Evolutionary conservation across 106 monocot genomes (phyloP), one percentile per base, ranked within the genome.

Genomic region (Amphibolis antarctica): DNA sequence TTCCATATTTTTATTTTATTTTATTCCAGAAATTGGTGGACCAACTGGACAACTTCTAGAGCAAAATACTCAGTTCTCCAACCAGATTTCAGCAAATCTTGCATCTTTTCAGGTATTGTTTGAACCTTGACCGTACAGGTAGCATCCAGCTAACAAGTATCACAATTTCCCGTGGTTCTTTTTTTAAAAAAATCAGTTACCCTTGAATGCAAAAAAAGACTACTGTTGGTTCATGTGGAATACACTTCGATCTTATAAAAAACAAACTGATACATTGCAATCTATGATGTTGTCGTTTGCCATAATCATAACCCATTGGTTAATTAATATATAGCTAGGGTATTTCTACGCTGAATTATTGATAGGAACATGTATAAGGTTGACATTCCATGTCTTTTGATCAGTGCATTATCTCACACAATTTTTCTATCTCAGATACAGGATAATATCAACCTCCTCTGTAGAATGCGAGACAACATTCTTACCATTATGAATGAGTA

Each of bases 401-500:
- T 59, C n/a, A 42, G 70, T 66, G 60, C 36, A 21, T 18, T 42
- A 42, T 44, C 36, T 36, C 36, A 36, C 2, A 36, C 36, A 36
- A n/a, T 36, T 36, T 3, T 54, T 75, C 51, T 28, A 17, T 70
- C 81, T 66, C 79, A 93, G 93, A 60, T 83, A 45, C 76, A 93
- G 72, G 93, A 93, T 4, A 93, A 93, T 59, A 61, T 93, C 46
- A 43, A 53, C 59, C 70, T 93, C 43, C 81, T 93, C 36, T 81
- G 83, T 64, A 76, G 89, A 67, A 75, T 85, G 55, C 78, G 85
- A 62, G 85, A 83, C 31, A 93, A 86, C 60, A 88, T 93, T 22
- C 50, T 73, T 46, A 29, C 74, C 51, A 65, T 93, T 69, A 66
- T 93, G 80, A 83, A 89, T 45, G 93, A 93, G 93, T 93, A 89